phyloP scores from a whole-genome alignment of 306 rosid species.

The Sesbania bispinosa region DNA sequence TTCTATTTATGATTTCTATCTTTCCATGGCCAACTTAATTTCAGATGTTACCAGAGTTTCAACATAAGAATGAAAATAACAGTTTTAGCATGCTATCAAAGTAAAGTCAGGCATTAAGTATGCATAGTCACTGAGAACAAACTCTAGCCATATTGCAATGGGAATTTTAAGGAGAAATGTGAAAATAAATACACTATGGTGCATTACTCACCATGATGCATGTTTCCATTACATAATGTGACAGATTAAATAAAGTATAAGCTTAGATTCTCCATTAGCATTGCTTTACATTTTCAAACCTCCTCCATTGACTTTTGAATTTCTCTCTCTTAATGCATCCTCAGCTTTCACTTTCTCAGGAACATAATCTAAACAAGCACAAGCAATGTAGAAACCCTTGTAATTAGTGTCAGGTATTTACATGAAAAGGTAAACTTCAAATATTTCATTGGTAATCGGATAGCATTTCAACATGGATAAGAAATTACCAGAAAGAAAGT shows the following conservation, averaged over 20 bases:
- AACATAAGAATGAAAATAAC: not conserved
- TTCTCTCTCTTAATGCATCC: constrained; percentile 75
- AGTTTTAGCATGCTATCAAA: not conserved
- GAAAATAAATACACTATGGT: not conserved
- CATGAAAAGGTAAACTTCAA: constrained; percentile 9
- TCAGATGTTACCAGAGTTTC: not conserved
- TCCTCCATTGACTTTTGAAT: constrained; percentile 32
- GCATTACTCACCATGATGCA: constrained; percentile 10
- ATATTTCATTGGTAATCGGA: constrained; percentile 1
- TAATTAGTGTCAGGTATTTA: not conserved
- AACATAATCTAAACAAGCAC: constrained; percentile 60
- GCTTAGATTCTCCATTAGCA: constrained; percentile 17
- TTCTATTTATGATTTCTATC: not conserved
- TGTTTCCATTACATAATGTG: constrained; percentile 1
- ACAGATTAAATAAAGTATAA: constrained; percentile 17
- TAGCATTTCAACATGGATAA: not conserved
- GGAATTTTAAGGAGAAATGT: not conserved
- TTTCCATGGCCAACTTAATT: not conserved
- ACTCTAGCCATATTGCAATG: not conserved
- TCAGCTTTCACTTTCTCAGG: constrained; percentile 73
- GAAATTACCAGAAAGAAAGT: constrained; percentile 82
- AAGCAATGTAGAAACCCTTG: not conserved
- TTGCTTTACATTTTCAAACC: constrained; percentile 27
- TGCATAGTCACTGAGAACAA: not conserved
- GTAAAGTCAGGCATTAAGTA: constrained; percentile 1